These are phyloP conservation scores for Calamus simplicifolius DNA, from an alignment of 176 grass and related monocot species.

Conservation along the genomic window DNA sequence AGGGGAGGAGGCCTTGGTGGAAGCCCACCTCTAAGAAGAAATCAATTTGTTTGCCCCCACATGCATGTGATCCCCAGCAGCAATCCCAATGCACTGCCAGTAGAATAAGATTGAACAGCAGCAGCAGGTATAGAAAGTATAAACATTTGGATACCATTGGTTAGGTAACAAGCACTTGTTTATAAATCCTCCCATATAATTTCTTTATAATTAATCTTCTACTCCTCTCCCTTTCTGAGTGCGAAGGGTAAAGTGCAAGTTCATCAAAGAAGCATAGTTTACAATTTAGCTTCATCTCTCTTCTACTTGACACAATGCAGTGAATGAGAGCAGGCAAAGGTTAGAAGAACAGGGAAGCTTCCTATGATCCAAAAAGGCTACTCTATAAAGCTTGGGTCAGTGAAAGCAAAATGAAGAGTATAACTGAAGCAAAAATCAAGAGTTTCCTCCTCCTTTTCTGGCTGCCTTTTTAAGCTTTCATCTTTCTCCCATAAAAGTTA, in stretches of 20 bases:
- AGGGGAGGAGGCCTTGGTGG: background rate
- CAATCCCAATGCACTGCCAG: constrained; percentile 54
- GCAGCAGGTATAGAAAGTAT: background rate
- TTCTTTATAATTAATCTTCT: constrained; percentile 10
- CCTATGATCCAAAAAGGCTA: constrained; percentile 10
- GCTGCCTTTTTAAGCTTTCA: constrained; percentile 32
- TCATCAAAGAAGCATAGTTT: too few relatives aligned
- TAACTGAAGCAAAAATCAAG: constrained; percentile 27
- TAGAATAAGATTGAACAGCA: constrained; percentile 33
- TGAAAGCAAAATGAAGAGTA: constrained; percentile 27
- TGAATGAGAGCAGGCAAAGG: background rate
- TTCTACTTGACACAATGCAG: background rate
- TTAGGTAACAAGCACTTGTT: background rate
- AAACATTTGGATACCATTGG: background rate
- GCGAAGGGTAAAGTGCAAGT: too few relatives aligned
- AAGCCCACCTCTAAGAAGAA: background rate
- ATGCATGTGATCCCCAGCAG: constrained; percentile 64
- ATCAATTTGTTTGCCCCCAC: background rate
- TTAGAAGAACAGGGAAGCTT: too few relatives aligned
- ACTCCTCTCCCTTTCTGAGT: background rate
- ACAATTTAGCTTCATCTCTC: too few relatives aligned
- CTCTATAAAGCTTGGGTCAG: constrained; percentile 13
- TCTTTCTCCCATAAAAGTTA: background rate
- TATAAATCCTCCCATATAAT: background rate
- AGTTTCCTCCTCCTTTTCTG: constrained; percentile 13